Evolutionary conservation across 192 early-diverging fungal genomes (phyloP).

Genomic region (Irineochytrium annulatum): DNA sequence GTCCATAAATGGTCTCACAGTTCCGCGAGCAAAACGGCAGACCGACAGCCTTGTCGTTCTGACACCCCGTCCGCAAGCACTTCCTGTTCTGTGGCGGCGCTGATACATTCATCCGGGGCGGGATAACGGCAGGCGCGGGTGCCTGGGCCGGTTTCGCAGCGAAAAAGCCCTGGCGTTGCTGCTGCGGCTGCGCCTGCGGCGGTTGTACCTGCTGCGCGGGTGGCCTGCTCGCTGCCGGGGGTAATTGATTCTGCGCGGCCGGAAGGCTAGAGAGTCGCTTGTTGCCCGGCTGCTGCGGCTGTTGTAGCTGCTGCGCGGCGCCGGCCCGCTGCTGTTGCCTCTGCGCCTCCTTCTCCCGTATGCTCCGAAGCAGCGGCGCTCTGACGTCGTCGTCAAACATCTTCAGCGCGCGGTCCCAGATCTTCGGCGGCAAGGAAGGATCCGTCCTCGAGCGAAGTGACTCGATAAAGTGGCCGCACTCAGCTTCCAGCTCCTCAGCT

Average conservation of each 20-base stretch:
- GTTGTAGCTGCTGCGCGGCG: neutral
- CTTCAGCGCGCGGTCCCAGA: neutral
- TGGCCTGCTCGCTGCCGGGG: neutral
- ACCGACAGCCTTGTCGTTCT: neutral
- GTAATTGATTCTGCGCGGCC: too few relatives aligned
- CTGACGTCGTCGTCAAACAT: neutral
- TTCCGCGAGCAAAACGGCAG: neutral
- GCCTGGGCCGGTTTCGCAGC: neutral
- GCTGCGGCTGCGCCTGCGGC: neutral
- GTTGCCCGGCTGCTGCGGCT: too few relatives aligned
- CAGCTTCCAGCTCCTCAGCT: neutral
- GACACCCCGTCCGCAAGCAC: neutral
- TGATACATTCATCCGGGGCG: too few relatives aligned
- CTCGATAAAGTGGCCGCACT: neutral
- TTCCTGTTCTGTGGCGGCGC: too few relatives aligned
- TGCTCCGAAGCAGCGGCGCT: neutral
- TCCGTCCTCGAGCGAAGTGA: neutral
- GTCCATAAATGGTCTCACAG: neutral
- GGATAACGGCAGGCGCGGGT: too few relatives aligned
- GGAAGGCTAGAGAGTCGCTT: too few relatives aligned
- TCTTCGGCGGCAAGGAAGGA: neutral
- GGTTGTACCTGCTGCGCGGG: neutral
- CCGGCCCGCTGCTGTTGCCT: neutral
- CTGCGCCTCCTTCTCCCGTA: neutral
- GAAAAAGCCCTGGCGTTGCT: neutral